Evolutionary conservation across 2,329 filamentous ascomycete genomes (phyloP).

Genomic region (Cyanodermella asteris): DNA sequence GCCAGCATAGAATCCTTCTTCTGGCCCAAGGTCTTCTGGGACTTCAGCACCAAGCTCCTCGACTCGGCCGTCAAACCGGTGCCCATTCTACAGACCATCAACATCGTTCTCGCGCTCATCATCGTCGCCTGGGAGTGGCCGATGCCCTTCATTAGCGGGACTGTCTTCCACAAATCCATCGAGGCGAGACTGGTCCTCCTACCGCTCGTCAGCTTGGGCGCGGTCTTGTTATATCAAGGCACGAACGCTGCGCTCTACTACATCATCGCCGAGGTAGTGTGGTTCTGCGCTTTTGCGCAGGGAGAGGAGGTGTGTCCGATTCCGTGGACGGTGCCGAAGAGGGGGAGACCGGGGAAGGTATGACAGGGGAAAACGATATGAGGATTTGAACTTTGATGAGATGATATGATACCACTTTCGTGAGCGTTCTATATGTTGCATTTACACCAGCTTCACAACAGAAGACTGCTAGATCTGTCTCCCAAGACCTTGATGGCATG

Average conservation of each 20-base stretch:
- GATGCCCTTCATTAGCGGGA: slow-evolving; percentile 50
- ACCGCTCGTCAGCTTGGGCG: slow-evolving; percentile 53
- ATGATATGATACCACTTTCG: too few species aligned
- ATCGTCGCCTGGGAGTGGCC: slow-evolving; percentile 86
- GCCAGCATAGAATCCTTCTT: slow-evolving; percentile 76
- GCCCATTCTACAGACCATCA: slow-evolving; percentile 77
- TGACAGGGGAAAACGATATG: too few species aligned
- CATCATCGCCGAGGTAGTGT: slow-evolving; percentile 60
- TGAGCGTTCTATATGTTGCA: too few species aligned
- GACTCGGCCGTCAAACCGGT: slow-evolving; percentile 68
- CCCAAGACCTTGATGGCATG: too few species aligned
- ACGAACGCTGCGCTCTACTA: slow-evolving; percentile 90
- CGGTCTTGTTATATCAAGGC: slow-evolving; percentile 68
- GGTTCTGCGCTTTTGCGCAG: slow-evolving; percentile 95
- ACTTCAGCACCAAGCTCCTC: slow-evolving; percentile 80
- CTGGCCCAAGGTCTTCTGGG: slow-evolving; percentile 98
- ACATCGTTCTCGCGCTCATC: slow-evolving; percentile 58
- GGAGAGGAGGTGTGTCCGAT: slow-evolving; percentile 42
- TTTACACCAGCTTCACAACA: too few species aligned
- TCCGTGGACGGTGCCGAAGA: slow-evolving; percentile 4
- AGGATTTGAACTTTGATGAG: too few species aligned
- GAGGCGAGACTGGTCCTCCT: slow-evolving; percentile 66
- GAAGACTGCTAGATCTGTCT: too few species aligned
- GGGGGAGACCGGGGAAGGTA: neutral
- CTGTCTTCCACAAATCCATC: slow-evolving; percentile 62